Conservation (phyloP, 2,329 filamentous ascomycete species). For the Leptographium galeiforme region DNA sequence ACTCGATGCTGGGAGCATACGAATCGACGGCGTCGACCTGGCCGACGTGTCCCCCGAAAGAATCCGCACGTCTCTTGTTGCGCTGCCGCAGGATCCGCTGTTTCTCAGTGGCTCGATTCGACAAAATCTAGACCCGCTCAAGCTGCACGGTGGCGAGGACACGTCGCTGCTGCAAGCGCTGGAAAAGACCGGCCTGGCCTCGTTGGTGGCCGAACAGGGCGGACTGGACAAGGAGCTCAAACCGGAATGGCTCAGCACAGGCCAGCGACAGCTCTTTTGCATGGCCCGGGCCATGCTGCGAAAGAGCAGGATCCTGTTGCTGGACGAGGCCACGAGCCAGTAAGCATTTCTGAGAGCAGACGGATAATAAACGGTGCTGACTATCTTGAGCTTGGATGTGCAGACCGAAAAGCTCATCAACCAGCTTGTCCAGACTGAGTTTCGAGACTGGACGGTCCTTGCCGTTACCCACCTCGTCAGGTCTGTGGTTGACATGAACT, state of each 20-base stretch:
- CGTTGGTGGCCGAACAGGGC: constrained; percentile 21
- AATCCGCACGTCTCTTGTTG: constrained; percentile 22
- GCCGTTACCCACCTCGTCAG: constrained; percentile 22
- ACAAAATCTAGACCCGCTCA: constrained; percentile 32
- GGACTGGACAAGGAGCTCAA: constrained; percentile 24
- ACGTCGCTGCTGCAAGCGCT: constrained; percentile 10
- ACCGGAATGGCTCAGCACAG: constrained; percentile 21
- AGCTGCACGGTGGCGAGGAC: constrained; percentile 18
- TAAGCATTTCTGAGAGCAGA: constrained; percentile 1
- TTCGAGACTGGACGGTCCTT: constrained; percentile 39
- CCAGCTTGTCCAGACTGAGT: constrained; percentile 36
- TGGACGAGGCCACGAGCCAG: constrained; percentile 30
- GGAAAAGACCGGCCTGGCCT: constrained; percentile 11
- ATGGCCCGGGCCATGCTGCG: constrained; percentile 32
- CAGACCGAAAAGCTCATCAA: constrained; percentile 44
- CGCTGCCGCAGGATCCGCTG: constrained; percentile 37
- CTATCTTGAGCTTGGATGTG: constrained; percentile 33
- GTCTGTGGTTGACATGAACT: constrained; percentile 26
- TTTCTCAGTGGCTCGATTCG: constrained; percentile 34
- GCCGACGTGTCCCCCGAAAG: constrained; percentile 13
- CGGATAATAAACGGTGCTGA: neutral
- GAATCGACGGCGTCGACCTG: constrained; percentile 29
- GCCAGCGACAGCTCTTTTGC: constrained; percentile 37
- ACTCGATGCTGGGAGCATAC: constrained; percentile 26
- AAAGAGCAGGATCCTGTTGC: constrained; percentile 25